phyloP scores from a whole-genome alignment of 345 rosid species.

The Isatis tinctoria region DNA sequence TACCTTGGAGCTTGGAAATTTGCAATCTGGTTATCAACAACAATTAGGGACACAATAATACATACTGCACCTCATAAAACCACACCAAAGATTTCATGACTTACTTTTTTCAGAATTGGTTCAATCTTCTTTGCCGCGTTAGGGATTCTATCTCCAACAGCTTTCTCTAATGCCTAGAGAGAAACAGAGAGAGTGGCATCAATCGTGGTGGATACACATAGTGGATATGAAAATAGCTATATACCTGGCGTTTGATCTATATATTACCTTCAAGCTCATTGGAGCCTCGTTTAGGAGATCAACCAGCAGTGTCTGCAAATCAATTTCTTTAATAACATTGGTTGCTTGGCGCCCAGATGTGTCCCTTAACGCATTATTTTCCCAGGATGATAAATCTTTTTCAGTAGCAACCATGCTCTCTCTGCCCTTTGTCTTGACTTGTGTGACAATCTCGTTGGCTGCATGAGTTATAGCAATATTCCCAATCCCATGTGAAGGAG shows the following conservation, averaged over 20 bases:
- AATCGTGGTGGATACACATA: not conserved
- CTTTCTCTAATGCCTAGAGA: slow-evolving; percentile 80
- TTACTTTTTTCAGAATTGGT: slow-evolving; percentile 65
- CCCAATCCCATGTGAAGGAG: slow-evolving; percentile 53
- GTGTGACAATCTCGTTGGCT: slow-evolving; percentile 39
- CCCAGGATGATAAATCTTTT: slow-evolving; percentile 50
- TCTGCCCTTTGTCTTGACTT: slow-evolving; percentile 40
- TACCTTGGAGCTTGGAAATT: slow-evolving; percentile 71
- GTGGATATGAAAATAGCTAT: slow-evolving; percentile 10
- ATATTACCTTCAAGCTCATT: slow-evolving; percentile 74
- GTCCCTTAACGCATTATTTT: slow-evolving; percentile 37
- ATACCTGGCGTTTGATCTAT: slow-evolving; percentile 14
- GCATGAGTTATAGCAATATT: slow-evolving; percentile 39
- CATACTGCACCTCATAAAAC: slow-evolving; percentile 17
- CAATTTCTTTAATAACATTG: slow-evolving; percentile 45
- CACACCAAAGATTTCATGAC: slow-evolving; percentile 32
- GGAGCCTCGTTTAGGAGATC: slow-evolving; percentile 67
- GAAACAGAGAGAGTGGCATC: slow-evolving; percentile 12
- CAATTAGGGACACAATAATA: slow-evolving; percentile 29
- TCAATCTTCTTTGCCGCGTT: slow-evolving; percentile 60
- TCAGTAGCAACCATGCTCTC: slow-evolving; percentile 45
- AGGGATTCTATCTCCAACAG: slow-evolving; percentile 62
- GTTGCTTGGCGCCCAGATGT: slow-evolving; percentile 42
- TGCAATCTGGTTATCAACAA: slow-evolving; percentile 67
- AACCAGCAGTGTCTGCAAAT: slow-evolving; percentile 58